These are phyloP conservation scores for Cutaneotrichosporon dermatis DNA, from an alignment of 1,284 basidiomycete genomes.

Conservation along the genomic window DNA sequence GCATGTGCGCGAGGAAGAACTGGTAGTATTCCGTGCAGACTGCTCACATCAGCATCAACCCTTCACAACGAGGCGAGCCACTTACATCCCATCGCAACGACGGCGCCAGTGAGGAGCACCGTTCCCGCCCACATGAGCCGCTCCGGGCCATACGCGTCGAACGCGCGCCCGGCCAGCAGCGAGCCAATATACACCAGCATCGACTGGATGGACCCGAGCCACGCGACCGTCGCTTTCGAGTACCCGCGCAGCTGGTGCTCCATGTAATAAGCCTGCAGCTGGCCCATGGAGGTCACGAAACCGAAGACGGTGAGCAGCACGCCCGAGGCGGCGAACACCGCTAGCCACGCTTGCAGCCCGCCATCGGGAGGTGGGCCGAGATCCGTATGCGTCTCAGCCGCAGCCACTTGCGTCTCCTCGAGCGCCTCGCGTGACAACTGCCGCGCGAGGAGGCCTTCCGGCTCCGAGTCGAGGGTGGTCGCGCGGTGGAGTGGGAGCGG, in stretches of 20 bases:
- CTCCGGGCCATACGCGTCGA: constrained; percentile 41
- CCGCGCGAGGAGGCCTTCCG: not conserved
- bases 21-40: constrained; percentile 45
- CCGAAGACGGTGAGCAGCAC: constrained; percentile 43
- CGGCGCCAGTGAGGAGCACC: constrained; percentile 26
- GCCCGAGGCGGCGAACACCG: constrained; percentile 33
- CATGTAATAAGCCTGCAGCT: constrained; percentile 40
- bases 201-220: constrained; percentile 37
- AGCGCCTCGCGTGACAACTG: not conserved
- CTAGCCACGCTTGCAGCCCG: constrained; percentile 42
- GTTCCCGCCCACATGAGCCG: constrained; percentile 30
- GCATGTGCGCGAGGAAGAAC: constrained; percentile 40
- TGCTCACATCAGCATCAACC: not conserved
- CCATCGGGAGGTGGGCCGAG: constrained; percentile 44
- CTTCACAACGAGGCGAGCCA: not conserved
- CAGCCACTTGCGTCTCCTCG: not conserved
- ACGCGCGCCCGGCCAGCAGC: constrained; percentile 35
- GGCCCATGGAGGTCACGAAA: constrained; percentile 42
- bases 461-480: not conserved
- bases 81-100: constrained; percentile 41
- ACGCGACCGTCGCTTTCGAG: constrained; percentile 37
- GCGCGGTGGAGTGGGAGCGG: not conserved
- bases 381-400: not conserved
- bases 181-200: constrained; percentile 37
- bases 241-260: constrained; percentile 35